Percentiles rank a stretch among this genome's conserved stretches.
phyloP scores from a whole-genome alignment of 2,329 filamentous ascomycete genomes.

The Biscogniauxia marginata region DNA sequence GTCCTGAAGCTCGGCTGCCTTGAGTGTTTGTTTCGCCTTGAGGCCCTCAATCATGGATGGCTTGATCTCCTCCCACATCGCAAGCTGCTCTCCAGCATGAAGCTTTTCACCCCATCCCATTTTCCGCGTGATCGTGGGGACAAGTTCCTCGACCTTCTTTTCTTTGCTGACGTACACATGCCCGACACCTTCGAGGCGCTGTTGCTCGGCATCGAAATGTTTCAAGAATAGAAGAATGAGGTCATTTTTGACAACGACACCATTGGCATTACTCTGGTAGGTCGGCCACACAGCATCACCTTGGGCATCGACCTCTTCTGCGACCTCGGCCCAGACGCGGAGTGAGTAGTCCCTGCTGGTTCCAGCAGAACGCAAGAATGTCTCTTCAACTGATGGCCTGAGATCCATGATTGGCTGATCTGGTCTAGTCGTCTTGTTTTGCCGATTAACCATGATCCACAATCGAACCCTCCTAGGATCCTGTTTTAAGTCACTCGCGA shows the following conservation, averaged over 20 bases:
- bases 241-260: slow-evolving; percentile 58
- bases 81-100: slow-evolving; percentile 57
- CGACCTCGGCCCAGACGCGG: slow-evolving; percentile 83
- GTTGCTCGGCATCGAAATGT: slow-evolving; percentile 77
- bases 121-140: slow-evolving; percentile 71
- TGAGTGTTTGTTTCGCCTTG: slow-evolving; percentile 86
- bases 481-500: slow-evolving; percentile 68
- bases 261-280: slow-evolving; percentile 56
- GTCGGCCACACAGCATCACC: slow-evolving; percentile 73
- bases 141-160: slow-evolving; percentile 83
- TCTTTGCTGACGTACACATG: slow-evolving; percentile 86
- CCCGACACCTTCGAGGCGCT: slow-evolving; percentile 73
- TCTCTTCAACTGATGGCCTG: slow-evolving; percentile 74
- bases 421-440: slow-evolving; percentile 93
- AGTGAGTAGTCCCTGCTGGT: slow-evolving; percentile 69
- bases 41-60: slow-evolving; percentile 94
- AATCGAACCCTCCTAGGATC: slow-evolving; percentile 72
- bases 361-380: slow-evolving; percentile 47
- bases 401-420: slow-evolving; percentile 82
- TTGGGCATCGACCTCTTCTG: slow-evolving; percentile 62
- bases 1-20: slow-evolving; percentile 91
- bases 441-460: slow-evolving; percentile 98
- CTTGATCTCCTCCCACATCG: slow-evolving; percentile 97
- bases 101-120: slow-evolving; percentile 85
- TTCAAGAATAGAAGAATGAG: slow-evolving; percentile 86